Evolutionary conservation across 2,329 filamentous ascomycete species (phyloP).

Genomic region (Colletotrichum caudatum): DNA sequence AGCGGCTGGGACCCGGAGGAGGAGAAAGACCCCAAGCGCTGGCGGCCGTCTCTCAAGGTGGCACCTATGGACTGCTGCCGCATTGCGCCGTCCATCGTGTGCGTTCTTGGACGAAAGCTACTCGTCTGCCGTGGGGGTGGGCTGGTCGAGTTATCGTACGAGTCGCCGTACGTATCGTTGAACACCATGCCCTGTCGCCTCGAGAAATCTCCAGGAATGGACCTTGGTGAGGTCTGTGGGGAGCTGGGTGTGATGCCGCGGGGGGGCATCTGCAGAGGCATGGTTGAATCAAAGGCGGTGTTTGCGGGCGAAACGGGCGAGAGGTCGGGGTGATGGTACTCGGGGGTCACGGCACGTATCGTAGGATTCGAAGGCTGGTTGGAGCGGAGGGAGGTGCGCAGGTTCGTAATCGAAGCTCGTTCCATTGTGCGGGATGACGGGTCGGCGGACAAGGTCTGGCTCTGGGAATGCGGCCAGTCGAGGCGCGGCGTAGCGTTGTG

Average conservation of each 20-base stretch:
- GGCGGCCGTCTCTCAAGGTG: conserved; percentile 63
- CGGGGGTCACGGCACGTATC: conserved; percentile 76
- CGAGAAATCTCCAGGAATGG: conserved; percentile 58
- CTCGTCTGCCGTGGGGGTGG: conserved; percentile 48
- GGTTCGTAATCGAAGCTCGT: conserved; percentile 51
- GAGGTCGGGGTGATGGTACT: conserved; percentile 50
- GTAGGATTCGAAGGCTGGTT: conserved; percentile 54
- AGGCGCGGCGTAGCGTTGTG: conserved; percentile 52
- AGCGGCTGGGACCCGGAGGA: conserved; percentile 69
- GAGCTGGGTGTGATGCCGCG: conserved; percentile 53
- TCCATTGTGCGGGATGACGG: conserved; percentile 47
- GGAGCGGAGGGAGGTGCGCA: conserved; percentile 52
- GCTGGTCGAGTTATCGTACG: conserved; percentile 60
- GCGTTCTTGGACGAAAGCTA: conserved; percentile 64
- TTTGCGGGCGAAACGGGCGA: conserved; percentile 30
- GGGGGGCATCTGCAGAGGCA: conserved; percentile 46
- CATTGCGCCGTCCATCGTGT: conserved; percentile 68
- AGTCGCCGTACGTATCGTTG: conserved; percentile 65
- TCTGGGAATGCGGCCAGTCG: conserved; percentile 49
- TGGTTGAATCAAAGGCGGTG: conserved; percentile 28
- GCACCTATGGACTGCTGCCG: conserved; percentile 58
- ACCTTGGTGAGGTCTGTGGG: conserved; percentile 61
- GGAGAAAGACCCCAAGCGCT: conserved; percentile 78
- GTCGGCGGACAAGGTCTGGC: conserved; percentile 42
- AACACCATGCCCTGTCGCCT: conserved; percentile 72